A percentile compares a stretch with the other conserved stretches of the same genome.
phyloP scores from a whole-genome alignment of 345 rosid genomes.

The Bruguiera sexangula region DNA sequence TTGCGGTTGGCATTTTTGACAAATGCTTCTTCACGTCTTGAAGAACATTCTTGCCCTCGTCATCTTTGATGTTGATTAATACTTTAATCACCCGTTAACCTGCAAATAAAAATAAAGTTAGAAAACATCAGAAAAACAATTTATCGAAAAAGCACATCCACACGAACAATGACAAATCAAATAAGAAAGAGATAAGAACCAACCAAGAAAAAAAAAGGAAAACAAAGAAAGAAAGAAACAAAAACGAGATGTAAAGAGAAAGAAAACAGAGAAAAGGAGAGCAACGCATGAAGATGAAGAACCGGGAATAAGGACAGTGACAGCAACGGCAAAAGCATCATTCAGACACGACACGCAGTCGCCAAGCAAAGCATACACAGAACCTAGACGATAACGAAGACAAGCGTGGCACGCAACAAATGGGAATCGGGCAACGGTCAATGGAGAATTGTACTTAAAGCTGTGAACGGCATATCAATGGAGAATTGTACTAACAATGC shows the following conservation, averaged over 20 bases:
- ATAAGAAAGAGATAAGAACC: background rate
- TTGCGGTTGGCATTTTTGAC: background rate
- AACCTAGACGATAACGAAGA: conserved; percentile 2
- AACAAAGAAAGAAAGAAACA: background rate
- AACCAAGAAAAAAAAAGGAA: background rate
- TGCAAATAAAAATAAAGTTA: conserved; percentile 15
- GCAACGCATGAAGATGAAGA: too few relatives aligned
- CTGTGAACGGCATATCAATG: conserved; percentile 3
- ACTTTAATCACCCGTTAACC: conserved; percentile 13
- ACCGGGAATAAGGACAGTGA: too few relatives aligned
- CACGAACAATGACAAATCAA: too few relatives aligned
- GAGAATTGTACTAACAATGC: conserved; percentile 8
- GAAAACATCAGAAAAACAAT: background rate
- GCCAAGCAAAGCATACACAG: background rate
- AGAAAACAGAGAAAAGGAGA: background rate
- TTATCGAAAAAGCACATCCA: too few relatives aligned
- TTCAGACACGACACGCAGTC: too few relatives aligned
- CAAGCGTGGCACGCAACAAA: conserved; percentile 8
- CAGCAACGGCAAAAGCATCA: too few relatives aligned
- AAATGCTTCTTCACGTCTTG: background rate
- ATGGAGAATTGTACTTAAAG: conserved; percentile 1
- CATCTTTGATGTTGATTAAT: too few relatives aligned
- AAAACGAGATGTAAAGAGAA: background rate
- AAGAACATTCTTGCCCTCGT: too few relatives aligned
- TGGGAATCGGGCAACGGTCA: conserved; percentile 8